These are phyloP conservation scores for Rosa chinensis DNA, from an alignment of 306 rosid species.

Conservation along the genomic window DNA sequence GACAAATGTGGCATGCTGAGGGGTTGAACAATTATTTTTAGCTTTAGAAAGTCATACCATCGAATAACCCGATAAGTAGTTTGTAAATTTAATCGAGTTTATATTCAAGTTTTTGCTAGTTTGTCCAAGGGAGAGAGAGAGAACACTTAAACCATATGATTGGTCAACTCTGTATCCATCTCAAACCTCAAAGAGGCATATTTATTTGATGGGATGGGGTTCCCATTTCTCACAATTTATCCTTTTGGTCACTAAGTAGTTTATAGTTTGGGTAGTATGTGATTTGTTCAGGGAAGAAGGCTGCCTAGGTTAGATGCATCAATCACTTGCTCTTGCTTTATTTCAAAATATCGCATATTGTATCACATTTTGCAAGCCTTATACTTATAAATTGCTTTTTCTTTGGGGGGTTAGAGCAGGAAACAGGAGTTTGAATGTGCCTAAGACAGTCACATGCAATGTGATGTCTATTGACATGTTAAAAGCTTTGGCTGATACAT, in stretches of 20 bases:
- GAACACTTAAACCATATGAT: neutral
- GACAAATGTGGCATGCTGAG: neutral
- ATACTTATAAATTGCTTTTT: constrained; percentile 8
- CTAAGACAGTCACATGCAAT: constrained; percentile 74
- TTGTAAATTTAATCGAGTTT: neutral
- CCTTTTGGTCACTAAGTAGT: neutral
- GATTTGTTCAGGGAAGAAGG: neutral
- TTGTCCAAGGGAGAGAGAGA: neutral
- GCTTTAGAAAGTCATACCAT: neutral
- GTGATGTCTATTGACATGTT: constrained; percentile 70
- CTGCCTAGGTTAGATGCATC: neutral
- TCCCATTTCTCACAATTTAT: constrained; percentile 7
- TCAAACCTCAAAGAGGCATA: neutral
- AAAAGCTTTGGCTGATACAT: constrained; percentile 58
- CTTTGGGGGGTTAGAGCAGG: constrained; percentile 54
- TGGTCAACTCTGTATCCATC: neutral
- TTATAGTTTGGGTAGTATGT: neutral
- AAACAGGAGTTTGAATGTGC: constrained; percentile 51
- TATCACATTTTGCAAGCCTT: neutral
- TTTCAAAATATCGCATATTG: neutral
- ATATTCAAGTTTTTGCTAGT: neutral
- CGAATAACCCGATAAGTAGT: neutral
- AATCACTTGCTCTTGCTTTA: neutral
- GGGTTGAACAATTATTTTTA: neutral
- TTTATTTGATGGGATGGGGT: neutral